Evolutionary conservation across 23 red algal species (phyloP), one percentile per base, ranked within the genome.

Genomic region (Gracilaria gracilis): DNA sequence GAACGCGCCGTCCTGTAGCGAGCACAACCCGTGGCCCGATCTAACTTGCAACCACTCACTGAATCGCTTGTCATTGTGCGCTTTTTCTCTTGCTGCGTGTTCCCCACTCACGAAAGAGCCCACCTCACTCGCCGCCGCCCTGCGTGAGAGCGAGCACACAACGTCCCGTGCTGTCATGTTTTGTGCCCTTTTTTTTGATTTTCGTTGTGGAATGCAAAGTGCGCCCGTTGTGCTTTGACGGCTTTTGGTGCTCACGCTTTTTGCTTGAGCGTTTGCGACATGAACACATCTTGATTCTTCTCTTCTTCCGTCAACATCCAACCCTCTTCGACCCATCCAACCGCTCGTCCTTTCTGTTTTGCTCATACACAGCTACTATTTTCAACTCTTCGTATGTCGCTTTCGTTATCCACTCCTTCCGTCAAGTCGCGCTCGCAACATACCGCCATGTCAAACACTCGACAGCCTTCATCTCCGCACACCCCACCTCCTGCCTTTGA

Each of bases 11-110:
- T n/a, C n/a, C n/a, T n/a, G n/a, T n/a, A n/a, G n/a, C n/a, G n/a
- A n/a, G n/a, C n/a, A n/a, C n/a, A n/a, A n/a, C n/a, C 17, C 51
- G 64, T 69, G 64, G 64, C 64, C 64, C 64, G 64, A 69, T 69
- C 9, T 9, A 32, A 2, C 23, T 37, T 34, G 9, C 1, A 32
- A 19, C 27, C 7, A 69, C 64, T 37, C 23, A 37, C 64, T 69
- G 64, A 69, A 69, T 69, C 33, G 64, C 64, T 69, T 28, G 64
- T 12, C 64, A 36, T 69, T 69, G 32, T 37, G 31, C 37, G 7
- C 64, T 55, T 55, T 20, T 20, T 55, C 51, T 15, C 51, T 6
- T 15, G 51, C 51, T 1, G 9, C 11, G 42, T 11, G 42, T 46
- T 46, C 42, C 42, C 11, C 42, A 55, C 17, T 9, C 51, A 55